phyloP scores from a whole-genome alignment of 176 grass and related monocot genomes.

The Avena sativa region DNA sequence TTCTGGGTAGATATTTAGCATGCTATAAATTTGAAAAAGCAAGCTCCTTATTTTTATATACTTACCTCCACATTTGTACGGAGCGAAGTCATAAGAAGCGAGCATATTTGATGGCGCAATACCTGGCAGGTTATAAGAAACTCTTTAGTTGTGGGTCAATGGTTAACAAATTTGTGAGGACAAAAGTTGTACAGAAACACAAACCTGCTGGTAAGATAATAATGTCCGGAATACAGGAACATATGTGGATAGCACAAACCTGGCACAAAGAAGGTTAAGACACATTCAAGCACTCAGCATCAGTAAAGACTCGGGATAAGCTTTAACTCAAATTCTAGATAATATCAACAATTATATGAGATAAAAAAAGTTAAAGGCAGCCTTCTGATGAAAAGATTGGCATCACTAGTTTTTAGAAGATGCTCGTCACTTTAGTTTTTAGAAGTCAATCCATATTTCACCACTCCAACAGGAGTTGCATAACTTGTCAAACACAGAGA shows the following conservation, averaged over 20 bases:
- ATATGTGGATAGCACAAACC: conserved; percentile 95
- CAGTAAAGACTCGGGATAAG: conserved; percentile 18
- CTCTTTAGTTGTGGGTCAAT: conserved; percentile 22
- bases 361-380: not conserved
- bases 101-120: conserved; percentile 94
- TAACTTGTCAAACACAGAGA: not conserved
- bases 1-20: conserved; percentile 20
- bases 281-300: not conserved
- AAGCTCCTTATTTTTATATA: conserved; percentile 34
- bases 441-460: not conserved
- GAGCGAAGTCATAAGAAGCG: conserved; percentile 98
- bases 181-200: conserved; percentile 35
- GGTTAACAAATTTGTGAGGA: conserved; percentile 36
- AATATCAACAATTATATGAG: conserved; percentile 21
- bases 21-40: conserved; percentile 1
- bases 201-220: conserved; percentile 89
- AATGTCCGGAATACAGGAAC: conserved; percentile 79
- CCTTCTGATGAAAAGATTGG: not conserved
- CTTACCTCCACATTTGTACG: conserved; percentile 92
- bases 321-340: conserved; percentile 10
- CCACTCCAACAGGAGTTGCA: not conserved
- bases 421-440: conserved; percentile 13
- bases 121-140: conserved; percentile 67
- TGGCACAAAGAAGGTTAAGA: conserved; percentile 55
- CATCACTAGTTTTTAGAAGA: not conserved